Evolutionary conservation across 2,329 filamentous ascomycete genomes (phyloP), one percentile per base, ranked within the genome.

Genomic region (Didymellaceae sp.): DNA sequence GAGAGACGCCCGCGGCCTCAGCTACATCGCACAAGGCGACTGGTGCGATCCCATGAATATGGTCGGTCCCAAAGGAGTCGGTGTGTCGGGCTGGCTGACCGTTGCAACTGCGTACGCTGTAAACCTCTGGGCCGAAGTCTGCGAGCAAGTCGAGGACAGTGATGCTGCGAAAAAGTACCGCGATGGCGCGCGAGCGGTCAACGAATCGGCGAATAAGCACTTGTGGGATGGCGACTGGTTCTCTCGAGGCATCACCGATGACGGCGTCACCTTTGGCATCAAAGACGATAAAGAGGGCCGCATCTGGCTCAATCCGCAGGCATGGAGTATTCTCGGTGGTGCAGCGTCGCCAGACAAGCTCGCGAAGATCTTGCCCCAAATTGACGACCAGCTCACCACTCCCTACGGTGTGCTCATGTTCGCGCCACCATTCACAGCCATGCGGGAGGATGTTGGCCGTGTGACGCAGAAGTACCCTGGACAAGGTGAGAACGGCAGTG

Each of bases 1-100:
- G 2, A 78, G 81, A 41, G 82, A 84, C 54, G 63, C 75, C 17
- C 78, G 80, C 3, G 81, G 81, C 0, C 73, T 84, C 6, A 82
- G 78, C 62, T 84, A 79, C 68, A 83, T 84, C 55, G 80, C 80
- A 0, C 81, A 83, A 64, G 82, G 82, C 26, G 82, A 84, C 63
- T 84, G 81, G 81, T 84, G 82, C 57, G 82, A 84, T 53, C 82
- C 81, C 3, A 82, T 84, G 78, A 84, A 84, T 66, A 84, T 84
- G 82, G 82, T 82, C n/a, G 81, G 81, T 4, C 81, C 80, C 62
- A 82, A 82, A 63, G 81, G 81, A 30, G 75, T 77, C 44, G 82
- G 82, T 18, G 81, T 84, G 1, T 84, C 81, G 0, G 82, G 80
- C 16, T 84, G 82, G 82, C 75, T 84, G 25, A 84, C 81, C 0